Base-by-base conservation (phyloP, 345 rosid genomes). In the Citrus glauca region DNA sequence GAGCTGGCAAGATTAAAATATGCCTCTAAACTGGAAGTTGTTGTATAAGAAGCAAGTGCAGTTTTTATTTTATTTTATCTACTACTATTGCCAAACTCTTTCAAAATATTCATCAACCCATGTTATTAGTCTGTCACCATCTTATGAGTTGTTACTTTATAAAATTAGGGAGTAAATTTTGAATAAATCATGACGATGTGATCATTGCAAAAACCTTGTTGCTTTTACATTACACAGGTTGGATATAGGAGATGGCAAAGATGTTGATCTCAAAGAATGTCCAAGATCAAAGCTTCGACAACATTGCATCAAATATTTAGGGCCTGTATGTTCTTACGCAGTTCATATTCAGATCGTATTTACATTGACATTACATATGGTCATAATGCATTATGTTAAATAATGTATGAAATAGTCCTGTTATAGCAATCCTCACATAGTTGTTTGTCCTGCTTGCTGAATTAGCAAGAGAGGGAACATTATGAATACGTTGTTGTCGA, bases 181-280 rank as follows among this genome's bases (percentile, higher is more conserved):
- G 71, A 22, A 38, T 37, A 10, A 38, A 67, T 38, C 56, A n/a
- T 53, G 24, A 40, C 1, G 20, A 14, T 6, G 14, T 69, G 56
- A 19, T 40, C 56, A 63, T 69, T 33, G 67, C 73, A 77, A 40
- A 71, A 69, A 14, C 19, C 69, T 62, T 30, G 71, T 65, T 50
- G 38, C 60, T 19, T 57, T 38, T 72, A n/a, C 19, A 27, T 27
- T 57, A 27, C 77, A 65, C 83, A 95, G 99, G 99, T 84, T 95
- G 87, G 99, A 95, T 79, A 22, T 92, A 57, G 99, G 99, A 75
- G 90, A 88, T 80, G 98, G 99, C 32, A 93, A 89, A 85, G 93
- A 90, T 37, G 75, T 92, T 66, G 91, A 91, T 67, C 92, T 92
- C 67, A 80, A 85, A 56, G 88, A 86, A 37, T 92, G 97, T 79